phyloP scores from a whole-genome alignment of 2,329 filamentous ascomycete genomes.

The Alternaria ventricosa region DNA sequence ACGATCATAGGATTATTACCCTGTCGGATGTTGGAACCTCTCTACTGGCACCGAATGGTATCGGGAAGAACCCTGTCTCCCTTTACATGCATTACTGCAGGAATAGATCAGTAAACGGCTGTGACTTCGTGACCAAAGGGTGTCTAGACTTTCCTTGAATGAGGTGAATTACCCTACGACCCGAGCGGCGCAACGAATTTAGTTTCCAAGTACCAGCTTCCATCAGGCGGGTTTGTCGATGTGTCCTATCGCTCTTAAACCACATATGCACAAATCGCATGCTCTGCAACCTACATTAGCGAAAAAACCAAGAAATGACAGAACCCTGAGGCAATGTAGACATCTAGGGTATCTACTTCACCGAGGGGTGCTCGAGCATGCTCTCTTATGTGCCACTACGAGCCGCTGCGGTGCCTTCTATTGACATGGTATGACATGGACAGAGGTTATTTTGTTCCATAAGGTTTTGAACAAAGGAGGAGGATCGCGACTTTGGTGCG shows the following conservation, averaged over 20 bases:
- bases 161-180: no score
- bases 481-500: background rate
- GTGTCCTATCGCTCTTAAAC: background rate
- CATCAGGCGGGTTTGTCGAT: background rate
- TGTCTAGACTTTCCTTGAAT: no score
- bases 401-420: background rate
- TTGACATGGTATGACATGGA: background rate
- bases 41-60: no score
- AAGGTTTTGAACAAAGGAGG: background rate
- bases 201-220: background rate
- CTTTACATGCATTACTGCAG: no score
- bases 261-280: background rate
- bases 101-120: no score
- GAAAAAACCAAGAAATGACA: background rate
- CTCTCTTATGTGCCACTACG: background rate
- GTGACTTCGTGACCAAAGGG: no score
- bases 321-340: background rate
- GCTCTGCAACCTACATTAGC: background rate
- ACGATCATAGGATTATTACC: no score
- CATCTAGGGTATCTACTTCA: background rate
- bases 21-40: no score
- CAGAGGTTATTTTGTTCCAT: fast-evolving
- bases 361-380: background rate
- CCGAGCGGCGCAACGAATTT: background rate
- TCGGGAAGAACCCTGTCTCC: no score